Base-by-base conservation (phyloP, 495 filamentous ascomycete species). In the Hyaloscypha finlandica region DNA sequence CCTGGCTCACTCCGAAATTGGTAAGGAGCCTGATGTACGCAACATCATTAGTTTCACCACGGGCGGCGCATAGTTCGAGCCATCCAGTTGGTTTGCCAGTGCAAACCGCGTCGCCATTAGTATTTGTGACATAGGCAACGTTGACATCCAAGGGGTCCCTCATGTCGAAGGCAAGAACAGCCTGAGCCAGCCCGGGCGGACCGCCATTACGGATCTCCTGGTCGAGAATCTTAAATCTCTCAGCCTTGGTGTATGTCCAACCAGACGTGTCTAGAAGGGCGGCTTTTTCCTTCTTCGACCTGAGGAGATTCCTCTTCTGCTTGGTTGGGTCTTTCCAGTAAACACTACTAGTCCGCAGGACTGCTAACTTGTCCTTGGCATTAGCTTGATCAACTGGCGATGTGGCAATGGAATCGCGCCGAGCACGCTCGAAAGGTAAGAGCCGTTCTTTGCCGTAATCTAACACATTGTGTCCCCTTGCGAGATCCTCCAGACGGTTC, bases 91-190 rank as follows among this genome's bases (percentile, higher is more conserved):
- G 25, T 31, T 59, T 59, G 6, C 56, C 56, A 6, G 56, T 59
- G n/a, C 56, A 59, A 31, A 59, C n/a, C 2, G 56, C 56, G 32
- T 59, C 31, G 31, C 56, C 56, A 59, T 59, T 59, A 31, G 14
- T 33, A 32, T 59, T 8, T 8, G 56, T 30, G 25, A 59, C 31
- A 33, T 59, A 59, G 8, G 6, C 31, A n/a, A 59, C 56, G 32
- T 59, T 59, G 56, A 59, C 56, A 59, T 59, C 56, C 31, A 59
- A 59, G n/a, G 31, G 56, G 29, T 59, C 56, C 19, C 25, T 59
- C n/a, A 59, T 22, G 31, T 59, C 56, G 31, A 59, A 59, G 25
- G 56, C 6, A 32, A 59, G 56, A 59, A 59, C 32, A 32, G 56
- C 56, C 25, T 59, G 20, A 59, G 31, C 56, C 22, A 59, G 31